Base-by-base conservation (phyloP, 2,329 filamentous ascomycete genomes). In the Neofusicoccum kwambonambiense region DNA sequence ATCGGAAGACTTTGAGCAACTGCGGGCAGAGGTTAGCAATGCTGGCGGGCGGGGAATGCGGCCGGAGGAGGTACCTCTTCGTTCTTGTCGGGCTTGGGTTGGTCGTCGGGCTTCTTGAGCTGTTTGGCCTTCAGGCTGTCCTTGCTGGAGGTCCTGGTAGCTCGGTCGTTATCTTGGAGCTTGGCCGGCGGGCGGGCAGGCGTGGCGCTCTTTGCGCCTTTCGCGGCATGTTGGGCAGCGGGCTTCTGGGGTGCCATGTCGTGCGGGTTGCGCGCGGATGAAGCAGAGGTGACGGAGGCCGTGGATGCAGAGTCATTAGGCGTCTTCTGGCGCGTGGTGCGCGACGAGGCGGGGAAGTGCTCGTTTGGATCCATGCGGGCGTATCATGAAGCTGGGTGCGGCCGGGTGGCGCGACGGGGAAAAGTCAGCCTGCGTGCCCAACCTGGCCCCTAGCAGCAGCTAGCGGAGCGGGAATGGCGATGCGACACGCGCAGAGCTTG, bases 91-190 rank as follows among this genome's bases (percentile, higher is more conserved):
- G 72, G 70, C 66, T 68, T 72, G 34, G 70, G 68, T 11, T 65
- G 58, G 17, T 77, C 76, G n/a, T 76, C 75, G 52, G 67, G 60
- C 66, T 74, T 75, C 69, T 73, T 74, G 50, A 67, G 64, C 70
- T 72, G 72, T 71, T 77, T 77, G 67, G 74, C 72, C 69, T 73
- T 76, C 57, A 78, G 75, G 72, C 75, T 77, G 70, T 77, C 74
- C 63, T 73, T 77, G 70, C 75, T 77, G 44, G 74, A 69, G 11
- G 75, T 71, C 47, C 75, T 72, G 31, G 70, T 64, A 41, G 73
- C 71, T 57, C 70, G 70, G 44, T 76, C 72, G 58, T 66, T 68
- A 39, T 75, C 73, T 66, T 62, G 68, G 42, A 71, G 70, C 68
- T 76, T 74, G 39, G 69, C 66, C 19, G 74, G 67, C 17, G 74